phyloP scores from a whole-genome alignment of 305 asterid species.

The Striga hermonthica region DNA sequence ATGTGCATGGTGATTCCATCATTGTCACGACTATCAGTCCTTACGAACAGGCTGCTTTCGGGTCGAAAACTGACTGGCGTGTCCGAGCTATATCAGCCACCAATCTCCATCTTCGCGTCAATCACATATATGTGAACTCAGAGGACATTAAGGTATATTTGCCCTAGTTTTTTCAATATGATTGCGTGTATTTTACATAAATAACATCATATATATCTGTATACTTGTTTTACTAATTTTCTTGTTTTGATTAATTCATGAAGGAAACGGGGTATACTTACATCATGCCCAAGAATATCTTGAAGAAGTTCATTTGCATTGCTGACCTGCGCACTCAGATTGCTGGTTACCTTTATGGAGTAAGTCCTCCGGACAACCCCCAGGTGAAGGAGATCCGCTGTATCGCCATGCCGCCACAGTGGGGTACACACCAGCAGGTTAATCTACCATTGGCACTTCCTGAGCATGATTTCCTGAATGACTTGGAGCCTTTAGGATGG shows the following conservation, averaged over 20 bases:
- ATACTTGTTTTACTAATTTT: conserved; percentile 6
- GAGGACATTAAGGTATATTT: conserved; percentile 89
- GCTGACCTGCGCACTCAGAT: conserved; percentile 97
- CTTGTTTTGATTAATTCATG: conserved; percentile 29
- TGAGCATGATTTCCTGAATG: conserved; percentile 85
- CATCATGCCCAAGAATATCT: conserved; percentile 94
- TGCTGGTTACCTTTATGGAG: conserved; percentile 88
- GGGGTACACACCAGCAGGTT: conserved; percentile 99
- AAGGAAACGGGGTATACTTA: conserved; percentile 99
- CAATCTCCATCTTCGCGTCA: conserved; percentile 93
- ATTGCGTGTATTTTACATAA: background rate
- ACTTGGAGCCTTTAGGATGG: conserved; percentile 99
- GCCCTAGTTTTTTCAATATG: background rate
- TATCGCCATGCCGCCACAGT: conserved; percentile 94
- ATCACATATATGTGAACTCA: conserved; percentile 95
- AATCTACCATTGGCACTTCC: conserved; percentile 94
- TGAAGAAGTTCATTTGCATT: conserved; percentile 96
- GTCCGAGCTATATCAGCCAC: conserved; percentile 99
- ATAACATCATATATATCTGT: background rate
- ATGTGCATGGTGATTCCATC: conserved; percentile 91
- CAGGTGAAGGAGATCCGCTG: conserved; percentile 99
- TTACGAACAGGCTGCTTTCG: conserved; percentile 86
- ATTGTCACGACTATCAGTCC: conserved; percentile 98
- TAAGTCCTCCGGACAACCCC: conserved; percentile 99
- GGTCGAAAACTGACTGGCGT: conserved; percentile 98